Percentiles rank a stretch among this genome's conserved stretches.
Evolutionary conservation across 306 rosid genomes (phyloP).

Genomic region (Dicorynia guianensis): DNA sequence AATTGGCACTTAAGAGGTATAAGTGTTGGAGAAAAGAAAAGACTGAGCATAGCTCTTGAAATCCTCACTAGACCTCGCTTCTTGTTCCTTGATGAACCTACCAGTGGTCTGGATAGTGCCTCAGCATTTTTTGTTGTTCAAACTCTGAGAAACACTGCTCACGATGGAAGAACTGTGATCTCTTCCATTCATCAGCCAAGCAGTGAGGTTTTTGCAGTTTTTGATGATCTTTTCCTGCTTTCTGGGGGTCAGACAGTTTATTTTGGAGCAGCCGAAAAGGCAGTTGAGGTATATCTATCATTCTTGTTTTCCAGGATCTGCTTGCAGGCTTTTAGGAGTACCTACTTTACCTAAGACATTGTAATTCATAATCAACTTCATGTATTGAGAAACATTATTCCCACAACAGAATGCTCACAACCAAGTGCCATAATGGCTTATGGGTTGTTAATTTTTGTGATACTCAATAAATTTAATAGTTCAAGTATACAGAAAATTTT

Average conservation of each 20-base stretch:
- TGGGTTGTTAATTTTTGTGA: too few species aligned
- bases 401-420: too few species aligned
- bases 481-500: not conserved
- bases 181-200: slow-evolving; percentile 96
- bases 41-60: slow-evolving; percentile 92
- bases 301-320: not conserved
- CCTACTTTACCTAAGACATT: not conserved
- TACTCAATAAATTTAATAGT: too few species aligned
- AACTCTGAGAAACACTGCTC: slow-evolving; percentile 76
- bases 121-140: slow-evolving; percentile 89
- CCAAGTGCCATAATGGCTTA: too few species aligned
- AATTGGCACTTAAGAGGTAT: slow-evolving; percentile 92
- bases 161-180: slow-evolving; percentile 81
- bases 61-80: slow-evolving; percentile 81
- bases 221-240: slow-evolving; percentile 90
- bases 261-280: slow-evolving; percentile 73
- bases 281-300: slow-evolving; percentile 67
- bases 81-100: slow-evolving; percentile 94
- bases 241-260: slow-evolving; percentile 84
- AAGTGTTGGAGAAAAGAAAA: slow-evolving; percentile 93
- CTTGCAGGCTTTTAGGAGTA: not conserved
- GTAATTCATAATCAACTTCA: slow-evolving; percentile 8
- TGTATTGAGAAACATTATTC: too few species aligned
- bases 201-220: slow-evolving; percentile 89
- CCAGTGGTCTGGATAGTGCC: slow-evolving; percentile 93